Conservation (phyloP, 768 basidiomycete species). For the Suillus subaureus region DNA sequence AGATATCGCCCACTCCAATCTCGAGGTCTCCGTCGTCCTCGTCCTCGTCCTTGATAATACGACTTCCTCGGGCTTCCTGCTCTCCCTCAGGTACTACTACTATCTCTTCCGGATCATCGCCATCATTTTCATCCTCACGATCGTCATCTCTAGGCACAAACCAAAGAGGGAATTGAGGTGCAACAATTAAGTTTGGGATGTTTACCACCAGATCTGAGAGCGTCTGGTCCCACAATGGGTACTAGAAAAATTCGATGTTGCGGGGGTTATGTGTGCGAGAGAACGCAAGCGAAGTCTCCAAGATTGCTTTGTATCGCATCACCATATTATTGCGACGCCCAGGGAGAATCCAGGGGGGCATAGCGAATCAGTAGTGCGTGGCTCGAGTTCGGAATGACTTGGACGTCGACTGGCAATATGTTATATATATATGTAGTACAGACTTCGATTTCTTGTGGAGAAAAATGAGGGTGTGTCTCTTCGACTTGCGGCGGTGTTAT, state of each 20-base stretch:
- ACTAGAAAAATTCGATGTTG: slow-evolving; percentile 2
- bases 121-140: neutral
- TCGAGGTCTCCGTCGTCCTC: neutral
- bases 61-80: neutral
- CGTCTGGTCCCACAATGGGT: neutral
- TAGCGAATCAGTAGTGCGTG: no score
- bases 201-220: no score
- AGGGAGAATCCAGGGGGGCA: no score
- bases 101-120: neutral
- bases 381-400: no score
- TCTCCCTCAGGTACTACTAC: neutral
- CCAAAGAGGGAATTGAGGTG: slow-evolving; percentile 3
- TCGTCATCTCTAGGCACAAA: neutral
- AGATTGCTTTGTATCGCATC: no score
- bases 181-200: slow-evolving; percentile 1
- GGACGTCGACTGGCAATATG: no score
- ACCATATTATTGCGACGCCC: no score
- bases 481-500: no score
- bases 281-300: neutral
- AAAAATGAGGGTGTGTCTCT: no score
- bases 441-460: no score
- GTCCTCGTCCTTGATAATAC: neutral
- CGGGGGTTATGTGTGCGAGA: neutral
- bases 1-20: no score
- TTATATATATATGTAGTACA: no score